Evolutionary conservation across 495 filamentous ascomycete genomes (phyloP).

Genomic region (Aspergillus bridgeri): DNA sequence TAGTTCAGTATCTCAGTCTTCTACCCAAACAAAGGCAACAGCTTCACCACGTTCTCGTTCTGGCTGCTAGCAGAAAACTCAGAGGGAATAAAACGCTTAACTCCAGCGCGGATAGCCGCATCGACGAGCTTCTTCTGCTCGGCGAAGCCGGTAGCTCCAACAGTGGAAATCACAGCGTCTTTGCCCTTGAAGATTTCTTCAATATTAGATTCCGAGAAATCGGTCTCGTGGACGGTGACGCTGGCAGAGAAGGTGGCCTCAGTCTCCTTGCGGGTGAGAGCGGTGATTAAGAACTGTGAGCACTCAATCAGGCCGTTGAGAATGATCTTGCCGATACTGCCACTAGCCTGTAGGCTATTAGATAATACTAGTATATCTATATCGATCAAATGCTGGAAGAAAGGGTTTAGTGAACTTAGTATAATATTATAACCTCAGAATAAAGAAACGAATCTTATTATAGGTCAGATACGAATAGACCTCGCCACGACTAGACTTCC

Average conservation of each 20-base stretch:
- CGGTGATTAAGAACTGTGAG: slow-evolving; percentile 56
- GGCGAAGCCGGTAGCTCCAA: slow-evolving; percentile 30
- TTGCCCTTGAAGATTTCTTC: slow-evolving; percentile 39
- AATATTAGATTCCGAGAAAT: slow-evolving; percentile 56
- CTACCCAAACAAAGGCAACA: slow-evolving; percentile 41
- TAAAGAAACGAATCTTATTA: too few species aligned
- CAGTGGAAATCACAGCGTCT: slow-evolving; percentile 45
- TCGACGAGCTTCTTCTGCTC: slow-evolving; percentile 53
- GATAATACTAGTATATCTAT: too few species aligned
- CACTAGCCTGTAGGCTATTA: slow-evolving; percentile 27
- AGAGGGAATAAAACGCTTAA: slow-evolving; percentile 51
- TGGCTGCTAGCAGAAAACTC: slow-evolving; percentile 33
- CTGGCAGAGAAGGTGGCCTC: slow-evolving; percentile 35
- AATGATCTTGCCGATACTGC: slow-evolving; percentile 37
- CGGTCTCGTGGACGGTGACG: slow-evolving; percentile 50
- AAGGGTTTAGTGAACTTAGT: too few species aligned
- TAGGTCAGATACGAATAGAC: too few species aligned
- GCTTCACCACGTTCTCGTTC: slow-evolving; percentile 28
- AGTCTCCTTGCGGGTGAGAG: slow-evolving; percentile 40
- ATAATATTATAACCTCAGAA: too few species aligned
- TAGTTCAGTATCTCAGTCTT: slow-evolving; percentile 47
- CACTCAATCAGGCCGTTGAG: slow-evolving; percentile 28
- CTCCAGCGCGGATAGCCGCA: slow-evolving; percentile 55
- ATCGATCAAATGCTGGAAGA: too few species aligned
- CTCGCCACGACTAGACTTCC: too few species aligned